Conservation (phyloP, 345 rosid genomes). For the Boechera retrofracta region DNA sequence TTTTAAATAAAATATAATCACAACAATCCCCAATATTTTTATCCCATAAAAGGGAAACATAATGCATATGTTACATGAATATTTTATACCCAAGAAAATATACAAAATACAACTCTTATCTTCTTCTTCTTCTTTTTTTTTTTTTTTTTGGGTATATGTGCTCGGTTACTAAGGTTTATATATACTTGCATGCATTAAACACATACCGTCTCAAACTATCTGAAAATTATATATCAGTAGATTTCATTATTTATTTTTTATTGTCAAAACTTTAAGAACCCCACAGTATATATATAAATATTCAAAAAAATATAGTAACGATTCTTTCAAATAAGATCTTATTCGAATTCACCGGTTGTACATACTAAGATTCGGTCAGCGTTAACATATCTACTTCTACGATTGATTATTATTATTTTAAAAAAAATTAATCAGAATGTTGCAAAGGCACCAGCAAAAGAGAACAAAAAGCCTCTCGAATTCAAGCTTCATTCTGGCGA, state of each 20-base stretch:
- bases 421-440: constrained; percentile 29
- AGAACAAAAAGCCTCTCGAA: constrained; percentile 68
- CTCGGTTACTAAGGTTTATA: background rate
- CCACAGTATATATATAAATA: too few relatives aligned
- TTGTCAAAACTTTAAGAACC: too few relatives aligned
- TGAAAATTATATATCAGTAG: too few relatives aligned
- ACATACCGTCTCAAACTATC: background rate
- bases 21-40: background rate
- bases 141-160: too few relatives aligned
- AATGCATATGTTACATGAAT: background rate
- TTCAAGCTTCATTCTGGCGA: constrained; percentile 80
- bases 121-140: too few relatives aligned
- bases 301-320: background rate
- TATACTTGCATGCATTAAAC: background rate
- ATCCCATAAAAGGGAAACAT: background rate
- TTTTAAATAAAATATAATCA: background rate
- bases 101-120: background rate
- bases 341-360: background rate
- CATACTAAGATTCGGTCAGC: background rate
- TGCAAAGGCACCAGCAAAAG: constrained; percentile 56
- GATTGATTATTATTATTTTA: background rate
- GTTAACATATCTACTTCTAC: background rate
- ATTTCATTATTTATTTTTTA: too few relatives aligned
- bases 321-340: background rate
- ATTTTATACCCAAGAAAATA: background rate